Base-by-base conservation (phyloP, 192 early-diverging fungal genomes). In the Podila horticola region DNA sequence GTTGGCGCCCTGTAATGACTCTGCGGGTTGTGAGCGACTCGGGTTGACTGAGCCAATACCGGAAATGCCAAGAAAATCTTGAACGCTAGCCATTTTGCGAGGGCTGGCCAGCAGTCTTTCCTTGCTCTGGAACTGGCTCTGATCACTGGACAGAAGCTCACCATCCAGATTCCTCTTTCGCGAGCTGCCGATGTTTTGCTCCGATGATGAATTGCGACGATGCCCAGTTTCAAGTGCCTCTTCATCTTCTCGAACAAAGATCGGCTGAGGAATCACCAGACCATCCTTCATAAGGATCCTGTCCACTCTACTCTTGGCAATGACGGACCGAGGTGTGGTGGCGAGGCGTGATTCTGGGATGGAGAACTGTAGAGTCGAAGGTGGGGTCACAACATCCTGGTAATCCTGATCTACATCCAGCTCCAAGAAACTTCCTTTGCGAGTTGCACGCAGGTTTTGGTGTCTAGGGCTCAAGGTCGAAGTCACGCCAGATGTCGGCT, bases 81-180 rank as follows among this genome's bases (percentile, higher is more conserved):
- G 64, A 13, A 79, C 70, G 30, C 70, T 79, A 9, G 70, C 69
- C 66, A 72, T 79, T 48, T 79, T 79, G n/a, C 75, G 75, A 12
- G 75, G 75, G 50, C 75, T 79, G 28, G 61, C 62, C 15, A 79
- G 31, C 34, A 79, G 41, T 20, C 70, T 48, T 31, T 79, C 75
- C 36, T 63, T 71, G 31, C 58, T 66, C 8, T 38, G 41, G 17
- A n/a, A n/a, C 1, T 63, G 31, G n/a, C n/a, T 34, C 13, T 22
- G n/a, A 22, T 63, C 30, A 9, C 33, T 33, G 20, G 67, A 69
- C 20, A 68, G 15, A 19, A 64, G 24, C 15, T 79, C 70, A 4
- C 66, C 75, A 17, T 72, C 70, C 0, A 69, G 31, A 20, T 59
- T 72, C 15, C 75, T 38, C 30, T 79, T 79, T 36, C 67, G 71